These are phyloP conservation scores for Dothistroma pini DNA, from an alignment of 2,329 filamentous ascomycete genomes.

Conservation along the genomic window DNA sequence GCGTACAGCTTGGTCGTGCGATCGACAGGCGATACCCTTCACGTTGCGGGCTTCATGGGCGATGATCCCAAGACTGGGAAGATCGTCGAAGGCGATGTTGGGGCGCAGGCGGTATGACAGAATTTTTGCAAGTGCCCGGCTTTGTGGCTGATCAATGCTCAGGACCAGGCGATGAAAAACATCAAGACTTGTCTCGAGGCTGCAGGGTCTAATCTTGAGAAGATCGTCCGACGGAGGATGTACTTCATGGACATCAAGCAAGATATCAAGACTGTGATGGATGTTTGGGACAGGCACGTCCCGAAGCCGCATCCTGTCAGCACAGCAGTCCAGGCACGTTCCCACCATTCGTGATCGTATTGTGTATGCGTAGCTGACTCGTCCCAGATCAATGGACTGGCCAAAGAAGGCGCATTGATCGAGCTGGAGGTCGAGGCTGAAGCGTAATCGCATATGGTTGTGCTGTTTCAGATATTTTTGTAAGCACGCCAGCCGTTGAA, in stretches of 20 bases:
- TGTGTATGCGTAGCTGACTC: too few species aligned
- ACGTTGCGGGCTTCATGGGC: constrained; percentile 26
- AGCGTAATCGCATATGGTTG: background rate
- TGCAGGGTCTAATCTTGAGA: constrained; percentile 15
- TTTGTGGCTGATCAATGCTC: background rate
- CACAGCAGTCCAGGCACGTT: constrained; percentile 17
- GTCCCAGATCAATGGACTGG: constrained; percentile 12
- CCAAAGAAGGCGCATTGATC: constrained; percentile 22
- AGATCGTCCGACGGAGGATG: constrained; percentile 18
- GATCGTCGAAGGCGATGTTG: constrained; percentile 22
- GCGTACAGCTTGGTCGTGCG: constrained; percentile 6
- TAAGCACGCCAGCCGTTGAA: too few species aligned
- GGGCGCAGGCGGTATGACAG: constrained; percentile 19
- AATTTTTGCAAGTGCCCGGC: constrained; percentile 29
- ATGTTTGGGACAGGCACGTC: constrained; percentile 15
- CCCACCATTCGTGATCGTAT: too few species aligned
- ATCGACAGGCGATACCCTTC: constrained; percentile 8
- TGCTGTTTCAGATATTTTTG: too few species aligned
- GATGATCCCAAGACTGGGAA: constrained; percentile 21
- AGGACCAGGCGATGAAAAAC: constrained; percentile 20
- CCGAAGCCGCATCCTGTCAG: constrained; percentile 18
- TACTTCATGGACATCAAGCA: constrained; percentile 20
- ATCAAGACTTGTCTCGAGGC: constrained; percentile 19
- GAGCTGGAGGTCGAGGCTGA: constrained; percentile 23
- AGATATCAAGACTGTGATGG: constrained; percentile 18